Conservation (phyloP, 768 basidiomycete genomes). For the Lactifluus rugatus region DNA sequence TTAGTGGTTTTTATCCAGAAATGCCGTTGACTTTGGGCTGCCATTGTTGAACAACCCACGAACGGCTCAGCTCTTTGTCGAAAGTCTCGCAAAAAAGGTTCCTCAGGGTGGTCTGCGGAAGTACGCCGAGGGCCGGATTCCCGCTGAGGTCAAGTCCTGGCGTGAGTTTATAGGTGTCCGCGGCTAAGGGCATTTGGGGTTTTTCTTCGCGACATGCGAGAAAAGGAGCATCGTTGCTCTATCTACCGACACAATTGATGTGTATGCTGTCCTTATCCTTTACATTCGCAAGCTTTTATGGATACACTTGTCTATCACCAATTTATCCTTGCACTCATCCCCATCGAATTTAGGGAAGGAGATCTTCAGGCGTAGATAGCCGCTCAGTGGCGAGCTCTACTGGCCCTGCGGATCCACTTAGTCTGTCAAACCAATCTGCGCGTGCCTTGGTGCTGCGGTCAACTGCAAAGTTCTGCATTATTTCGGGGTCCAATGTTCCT, state of each 20-base stretch:
- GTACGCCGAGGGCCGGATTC: conserved; percentile 83
- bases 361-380: conserved; percentile 14
- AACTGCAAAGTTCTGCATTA: conserved; percentile 55
- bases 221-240: background rate
- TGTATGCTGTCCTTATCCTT: background rate
- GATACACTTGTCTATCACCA: background rate
- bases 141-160: conserved; percentile 89
- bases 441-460: conserved; percentile 31
- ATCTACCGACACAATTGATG: background rate
- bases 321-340: conserved; percentile 9
- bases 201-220: background rate
- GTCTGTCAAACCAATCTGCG: conserved; percentile 29
- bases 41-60: conserved; percentile 85
- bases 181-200: conserved; percentile 32
- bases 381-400: background rate
- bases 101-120: conserved; percentile 64
- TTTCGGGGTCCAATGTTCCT: conserved; percentile 42
- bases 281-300: conserved; percentile 1
- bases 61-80: conserved; percentile 84
- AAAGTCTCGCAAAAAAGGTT: conserved; percentile 77
- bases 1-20: background rate
- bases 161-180: conserved; percentile 72
- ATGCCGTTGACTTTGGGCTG: conserved; percentile 41
- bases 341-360: conserved; percentile 18
- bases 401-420: conserved; percentile 21